Evolutionary conservation across 2,329 filamentous ascomycete genomes (phyloP), one percentile per base, ranked within the genome.

Genomic region (Aspergillus ruber): DNA sequence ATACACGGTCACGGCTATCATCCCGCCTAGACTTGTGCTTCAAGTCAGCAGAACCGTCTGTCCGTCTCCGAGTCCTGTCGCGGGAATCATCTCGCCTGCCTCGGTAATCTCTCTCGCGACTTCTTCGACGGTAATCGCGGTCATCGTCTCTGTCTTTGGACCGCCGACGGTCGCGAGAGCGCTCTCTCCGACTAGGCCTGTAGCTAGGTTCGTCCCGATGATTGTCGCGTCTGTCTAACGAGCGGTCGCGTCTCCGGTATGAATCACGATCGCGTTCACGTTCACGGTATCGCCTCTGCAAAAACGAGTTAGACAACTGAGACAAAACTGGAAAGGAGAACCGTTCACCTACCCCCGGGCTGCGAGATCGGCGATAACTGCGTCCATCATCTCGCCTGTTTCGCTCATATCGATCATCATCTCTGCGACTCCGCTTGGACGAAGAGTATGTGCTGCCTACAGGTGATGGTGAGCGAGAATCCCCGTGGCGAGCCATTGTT

Each of bases 401-500:
- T 62, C 72, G 71, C 44, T 79, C 76, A 59, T 73, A 68, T 53
- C 76, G 72, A 60, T 75, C 70, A 65, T 78, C 72, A 57, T 76
- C 78, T 69, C 76, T 74, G 61, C 75, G 73, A 60, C 60, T 71
- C 52, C 82, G 81, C 74, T 82, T 85, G 74, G 82, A 84, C 65
- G 83, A 82, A 71, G 82, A 83, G 71, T 81, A 79, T 67, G 86
- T 84, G 79, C 86, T 89, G 82, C 86, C 86, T 90, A 85, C 83
- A 84, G 86, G 86, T 83, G 85, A 89, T 87, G 87, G 88, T 90
- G 87, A 91, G 86, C 87, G 79, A 76, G 75, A 75, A 70, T 80
- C 77, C 75, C 76, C 78, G 70, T 76, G 76, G 70, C 77, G 76
- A 75, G 75, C 76, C 78, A 80, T 80, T 69, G 62, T 73, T 73